Base-by-base conservation (phyloP, 257 asterid genomes). In the Solanum lignicaule region DNA sequence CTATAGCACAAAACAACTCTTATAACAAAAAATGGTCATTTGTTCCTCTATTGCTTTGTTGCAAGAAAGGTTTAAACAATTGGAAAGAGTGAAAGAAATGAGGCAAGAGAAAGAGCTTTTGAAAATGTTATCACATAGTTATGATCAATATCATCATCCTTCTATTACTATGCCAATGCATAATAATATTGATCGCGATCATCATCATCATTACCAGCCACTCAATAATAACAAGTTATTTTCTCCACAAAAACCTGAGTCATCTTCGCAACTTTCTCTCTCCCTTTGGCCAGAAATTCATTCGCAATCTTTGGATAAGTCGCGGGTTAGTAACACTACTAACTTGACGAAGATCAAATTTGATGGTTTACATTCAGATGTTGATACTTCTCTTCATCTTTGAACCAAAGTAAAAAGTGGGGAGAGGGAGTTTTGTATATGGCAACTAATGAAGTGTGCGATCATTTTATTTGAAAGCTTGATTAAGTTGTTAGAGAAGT, bases 311-410 rank as follows among this genome's bases (percentile, higher is more conserved):
- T 86, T 43, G 85, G 83, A 66, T 60, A 72, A 74, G 35, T 75
- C 91, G 48, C 36, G 87, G 88, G 87, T 85, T 20, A 15, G 21
- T 2, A 75, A 71, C 46, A 46, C 76, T 43, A 43, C 76, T 79
- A 79, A 48, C 82, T 75, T 23, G 87, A 88, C 6, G 3, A 39
- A 82, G 21, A 79, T 25, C 27, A 60, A 46, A 55, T 46, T 79
- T 82, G 88, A 87, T 86, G 88, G 86, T 35, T 31, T 60, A 20
- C 29, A 14, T 52, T 36, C 85, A 58, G 92, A 89, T 88, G 90
- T 91, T 65, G 93, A 91, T 87, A 91, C 93, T 60, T 91, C 93
- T 86, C 93, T 91, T 88, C 93, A 85, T 90, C 93, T 91, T 68
- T 91, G 87, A 88, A 71, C 33, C 31, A 9, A 35, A 25, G 21